Evolutionary conservation across 345 rosid species (phyloP), one percentile per base, ranked within the genome.

Genomic region (Salix purpurea): DNA sequence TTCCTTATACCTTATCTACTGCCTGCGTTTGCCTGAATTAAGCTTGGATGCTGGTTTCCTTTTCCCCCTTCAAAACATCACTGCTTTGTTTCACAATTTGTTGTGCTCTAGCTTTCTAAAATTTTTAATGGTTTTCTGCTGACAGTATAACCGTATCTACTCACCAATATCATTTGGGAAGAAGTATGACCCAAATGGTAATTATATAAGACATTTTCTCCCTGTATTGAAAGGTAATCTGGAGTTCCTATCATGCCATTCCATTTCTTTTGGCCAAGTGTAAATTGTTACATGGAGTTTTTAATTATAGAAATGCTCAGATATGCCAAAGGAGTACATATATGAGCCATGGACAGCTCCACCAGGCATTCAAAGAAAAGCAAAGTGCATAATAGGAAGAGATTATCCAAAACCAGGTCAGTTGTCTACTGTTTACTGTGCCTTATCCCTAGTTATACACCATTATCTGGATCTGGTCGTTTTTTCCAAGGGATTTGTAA

Each of bases 271-370:
- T 46, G 68, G 34, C 48, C 44, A 39, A 70, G 23, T 56, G 2
- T 72, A 34, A 30, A 62, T 48, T 72, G 52, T 46, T 65, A 40
- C 58, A 60, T 76, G 40, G 28, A n/a, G n/a, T 52, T 3, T 42
- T 67, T 71, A 54, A 72, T 28, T 40, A 23, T 73, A 56, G 5
- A 24, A 73, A 70, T 76, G 74, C 77, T 69, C 85, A 95, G 99
- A 95, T 77, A 93, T 95, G 91, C 99, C 99, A 70, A 93, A 90
- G 86, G 94, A 91, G 85, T 95, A 86, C 70, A 95, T 95, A 16
- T 95, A 95, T 39, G 99, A 95, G 85, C 99, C 97, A 54, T 95
- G 97, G 97, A 88, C 92, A 74, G 99, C 99, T 39, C 97, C 99
- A 18, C 30, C 84, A 61, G 88, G 96, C 70, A 73, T 93, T 80